These are phyloP conservation scores for Lepidium africanum DNA, from an alignment of 345 rosid genomes.

Conservation along the genomic window DNA sequence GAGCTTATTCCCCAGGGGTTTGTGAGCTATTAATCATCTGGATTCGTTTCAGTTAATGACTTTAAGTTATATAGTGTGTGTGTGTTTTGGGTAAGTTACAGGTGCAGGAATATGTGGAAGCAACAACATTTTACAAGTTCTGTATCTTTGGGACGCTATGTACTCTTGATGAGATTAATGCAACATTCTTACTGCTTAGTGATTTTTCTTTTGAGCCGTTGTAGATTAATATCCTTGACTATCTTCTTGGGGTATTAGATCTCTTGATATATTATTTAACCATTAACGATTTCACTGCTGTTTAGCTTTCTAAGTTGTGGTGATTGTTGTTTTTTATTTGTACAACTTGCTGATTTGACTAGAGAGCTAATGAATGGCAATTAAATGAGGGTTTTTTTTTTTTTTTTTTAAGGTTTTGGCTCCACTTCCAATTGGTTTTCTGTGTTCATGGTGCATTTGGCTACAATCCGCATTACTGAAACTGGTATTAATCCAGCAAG, in stretches of 20 bases:
- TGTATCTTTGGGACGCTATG: no score
- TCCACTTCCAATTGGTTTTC: no score
- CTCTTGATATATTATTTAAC: not conserved
- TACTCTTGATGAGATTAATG: slow-evolving; percentile 82
- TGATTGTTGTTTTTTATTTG: not conserved
- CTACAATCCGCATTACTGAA: no score
- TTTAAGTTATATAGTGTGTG: not conserved
- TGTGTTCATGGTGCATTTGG: no score
- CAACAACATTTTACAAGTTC: slow-evolving; percentile 83
- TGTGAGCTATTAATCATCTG: slow-evolving; percentile 9
- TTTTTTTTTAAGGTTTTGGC: no score
- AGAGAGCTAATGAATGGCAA: slow-evolving; percentile 97
- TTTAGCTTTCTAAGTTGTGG: not conserved
- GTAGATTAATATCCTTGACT: slow-evolving; percentile 83
- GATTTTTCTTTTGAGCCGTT: slow-evolving; percentile 71
- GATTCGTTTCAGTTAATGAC: not conserved
- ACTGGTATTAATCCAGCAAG: no score
- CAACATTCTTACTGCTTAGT: slow-evolving; percentile 47
- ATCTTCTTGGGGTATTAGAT: slow-evolving; percentile 70
- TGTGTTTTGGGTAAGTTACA: slow-evolving; percentile 32
- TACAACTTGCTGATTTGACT: slow-evolving; percentile 88
- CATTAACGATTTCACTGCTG: not conserved
- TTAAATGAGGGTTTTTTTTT: slow-evolving; percentile 33
- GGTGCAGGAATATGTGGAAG: slow-evolving; percentile 96
- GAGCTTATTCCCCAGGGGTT: slow-evolving; percentile 92